A percentile compares a stretch with the other conserved stretches of the same genome.
These are phyloP conservation scores for Entomophthora muscae DNA, from an alignment of 371 early-diverging fungal species.

Conservation along the genomic window DNA sequence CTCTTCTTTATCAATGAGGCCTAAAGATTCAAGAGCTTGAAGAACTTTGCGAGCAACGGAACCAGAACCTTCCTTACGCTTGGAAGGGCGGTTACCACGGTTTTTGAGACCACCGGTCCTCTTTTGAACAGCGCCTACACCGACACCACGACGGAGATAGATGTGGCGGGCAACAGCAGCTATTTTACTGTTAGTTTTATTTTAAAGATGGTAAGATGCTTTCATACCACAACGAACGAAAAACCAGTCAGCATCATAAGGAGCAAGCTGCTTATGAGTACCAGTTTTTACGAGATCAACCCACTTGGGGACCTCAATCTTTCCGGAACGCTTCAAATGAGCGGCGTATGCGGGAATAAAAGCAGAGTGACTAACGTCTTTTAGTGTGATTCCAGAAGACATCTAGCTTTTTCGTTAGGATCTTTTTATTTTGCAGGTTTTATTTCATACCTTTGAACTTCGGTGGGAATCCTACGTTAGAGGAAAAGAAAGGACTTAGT, in stretches of 20 bases:
- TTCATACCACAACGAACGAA: constrained; percentile 86
- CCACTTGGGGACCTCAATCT: constrained; percentile 96
- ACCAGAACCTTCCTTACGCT: constrained; percentile 75
- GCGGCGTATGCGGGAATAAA: constrained; percentile 96
- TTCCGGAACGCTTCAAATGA: constrained; percentile 94
- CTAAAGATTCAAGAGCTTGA: constrained; percentile 94
- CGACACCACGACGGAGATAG: constrained; percentile 87
- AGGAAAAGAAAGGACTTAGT: not conserved
- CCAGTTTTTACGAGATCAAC: constrained; percentile 96
- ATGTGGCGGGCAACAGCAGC: constrained; percentile 95
- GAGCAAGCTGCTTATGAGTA: constrained; percentile 88
- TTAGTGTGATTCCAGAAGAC: constrained; percentile 65
- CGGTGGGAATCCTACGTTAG: not conserved
- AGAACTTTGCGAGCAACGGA: constrained; percentile 87
- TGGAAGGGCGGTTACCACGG: constrained; percentile 87
- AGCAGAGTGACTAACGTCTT: constrained; percentile 89
- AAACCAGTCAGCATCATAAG: constrained; percentile 97
- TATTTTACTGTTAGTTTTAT: constrained; percentile 18
- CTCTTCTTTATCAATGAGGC: constrained; percentile 82
- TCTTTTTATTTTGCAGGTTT: not conserved
- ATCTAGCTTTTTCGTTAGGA: not conserved
- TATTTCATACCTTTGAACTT: not conserved
- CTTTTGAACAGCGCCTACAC: constrained; percentile 89
- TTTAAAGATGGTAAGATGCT: not conserved
- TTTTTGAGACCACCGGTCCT: constrained; percentile 81